Conservation (phyloP, 768 basidiomycete species). For the Xanthoconium purpureum region DNA sequence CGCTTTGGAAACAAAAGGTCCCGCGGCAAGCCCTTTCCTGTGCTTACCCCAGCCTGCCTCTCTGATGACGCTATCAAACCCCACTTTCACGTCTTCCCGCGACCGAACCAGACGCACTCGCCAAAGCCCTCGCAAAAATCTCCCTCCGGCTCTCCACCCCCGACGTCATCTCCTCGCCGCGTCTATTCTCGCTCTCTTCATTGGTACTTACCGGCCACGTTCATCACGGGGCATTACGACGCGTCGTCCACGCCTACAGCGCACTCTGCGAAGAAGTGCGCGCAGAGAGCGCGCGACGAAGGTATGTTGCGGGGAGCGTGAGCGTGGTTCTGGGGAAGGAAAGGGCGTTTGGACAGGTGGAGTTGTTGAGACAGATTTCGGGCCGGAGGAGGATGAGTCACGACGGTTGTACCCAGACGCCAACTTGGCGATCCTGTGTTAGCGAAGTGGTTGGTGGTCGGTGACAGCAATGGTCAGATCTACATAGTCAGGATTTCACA, state of each 20-base stretch:
- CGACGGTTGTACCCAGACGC: no score
- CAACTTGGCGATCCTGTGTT: no score
- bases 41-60: no score
- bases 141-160: slow-evolving; percentile 81
- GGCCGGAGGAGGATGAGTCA: slow-evolving; percentile 47
- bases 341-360: slow-evolving; percentile 78
- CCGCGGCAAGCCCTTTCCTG: slow-evolving; percentile 23
- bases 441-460: no score
- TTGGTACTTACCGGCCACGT: slow-evolving; percentile 64
- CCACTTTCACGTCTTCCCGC: slow-evolving; percentile 71
- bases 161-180: slow-evolving; percentile 57
- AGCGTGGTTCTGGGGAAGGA: slow-evolving; percentile 79
- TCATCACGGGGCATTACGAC: slow-evolving; percentile 70
- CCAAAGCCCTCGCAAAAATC: slow-evolving; percentile 63
- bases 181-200: slow-evolving; percentile 69
- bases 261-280: slow-evolving; percentile 74
- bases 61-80: slow-evolving; percentile 37
- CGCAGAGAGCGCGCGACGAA: slow-evolving; percentile 51
- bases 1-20: slow-evolving; percentile 23
- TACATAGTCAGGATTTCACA: no score
- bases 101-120: slow-evolving; percentile 61
- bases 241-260: slow-evolving; percentile 68
- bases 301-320: slow-evolving; percentile 86
- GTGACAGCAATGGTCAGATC: no score
- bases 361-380: slow-evolving; percentile 77